phyloP scores from a whole-genome alignment of 164 flowering plant genomes.

The Vitis amurensis region DNA sequence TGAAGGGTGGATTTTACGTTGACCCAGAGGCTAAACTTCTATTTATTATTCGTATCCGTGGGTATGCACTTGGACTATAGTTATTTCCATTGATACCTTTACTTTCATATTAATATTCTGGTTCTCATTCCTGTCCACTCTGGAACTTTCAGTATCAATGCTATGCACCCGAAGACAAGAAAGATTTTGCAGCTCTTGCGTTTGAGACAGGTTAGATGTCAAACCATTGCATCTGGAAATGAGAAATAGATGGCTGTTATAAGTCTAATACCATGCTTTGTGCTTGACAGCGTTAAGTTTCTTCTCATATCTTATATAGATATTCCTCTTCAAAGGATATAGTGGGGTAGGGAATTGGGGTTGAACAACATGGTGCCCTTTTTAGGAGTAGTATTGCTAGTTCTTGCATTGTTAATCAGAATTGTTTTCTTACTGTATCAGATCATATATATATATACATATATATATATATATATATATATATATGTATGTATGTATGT shows the following conservation, averaged over 20 bases:
- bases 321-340: neutral
- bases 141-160: constrained; percentile 17
- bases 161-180: constrained; percentile 13
- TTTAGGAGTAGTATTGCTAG: too few species aligned
- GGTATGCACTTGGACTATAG: constrained; percentile 5
- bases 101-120: neutral
- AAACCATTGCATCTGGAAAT: too few species aligned
- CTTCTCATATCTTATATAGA: neutral
- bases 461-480: too few species aligned
- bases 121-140: neutral
- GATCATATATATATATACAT: too few species aligned
- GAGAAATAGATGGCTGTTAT: too few species aligned
- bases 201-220: constrained; percentile 18
- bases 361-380: too few species aligned
- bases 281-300: neutral
- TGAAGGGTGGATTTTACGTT: constrained; percentile 29
- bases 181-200: constrained; percentile 32
- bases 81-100: neutral
- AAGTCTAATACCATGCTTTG: neutral
- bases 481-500: too few species aligned
- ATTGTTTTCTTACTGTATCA: too few species aligned
- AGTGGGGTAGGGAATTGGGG: too few species aligned
- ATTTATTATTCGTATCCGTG: constrained; percentile 26
- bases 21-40: constrained; percentile 27
- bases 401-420: too few species aligned